Base-by-base conservation (phyloP, 2,329 filamentous ascomycete genomes). In the Herpomyces periplanetae region DNA sequence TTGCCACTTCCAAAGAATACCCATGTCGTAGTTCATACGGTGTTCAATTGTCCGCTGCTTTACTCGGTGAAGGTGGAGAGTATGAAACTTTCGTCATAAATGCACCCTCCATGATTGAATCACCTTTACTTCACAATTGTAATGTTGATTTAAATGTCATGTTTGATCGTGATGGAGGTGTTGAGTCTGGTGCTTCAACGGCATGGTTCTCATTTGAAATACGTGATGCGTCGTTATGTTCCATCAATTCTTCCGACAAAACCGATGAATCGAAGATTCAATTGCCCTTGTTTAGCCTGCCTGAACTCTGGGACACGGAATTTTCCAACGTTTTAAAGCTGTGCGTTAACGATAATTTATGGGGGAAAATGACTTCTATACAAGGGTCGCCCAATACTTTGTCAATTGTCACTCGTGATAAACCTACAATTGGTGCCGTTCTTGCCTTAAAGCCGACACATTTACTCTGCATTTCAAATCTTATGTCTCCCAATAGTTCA, bases 11-110 rank as follows among this genome's bases (percentile, higher is more conserved):
- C n/a, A n/a, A n/a, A n/a, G n/a, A 31, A 33, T 27, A 21, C 34
- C 55, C 1, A 46, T 68, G 33, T 41, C 44, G 19, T 49, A 54
- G 25, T 85, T 84, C 38, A 62, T n/a, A 63, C 17, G 40, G 48
- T 24, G 42, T 41, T 30, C 10, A 10, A 12, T 43, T 51, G 24
- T 41, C 47, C 25, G 69, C 65, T 1, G 63, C 65, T 5, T 54
- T 73, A 5, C 40, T 91, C 8, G 80, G 80, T 1, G 80, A 91
- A 35, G 80, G 80, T 4, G 80, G 80, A 3, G 80, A 91, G 42
- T 91, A 84, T 37, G 80, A 91, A 47, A 91, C 71, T 12, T 42
- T 91, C 20, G 69, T 80, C 17, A 32, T 91, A 13, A 56, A 71
- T 37, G 80, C 75, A 5, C 75, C n/a, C n/a, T n/a, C n/a, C n/a